Evolutionary conservation across 306 rosid species (phyloP), one percentile per base, ranked within the genome.

Genomic region (Notholithocarpus densiflorus): DNA sequence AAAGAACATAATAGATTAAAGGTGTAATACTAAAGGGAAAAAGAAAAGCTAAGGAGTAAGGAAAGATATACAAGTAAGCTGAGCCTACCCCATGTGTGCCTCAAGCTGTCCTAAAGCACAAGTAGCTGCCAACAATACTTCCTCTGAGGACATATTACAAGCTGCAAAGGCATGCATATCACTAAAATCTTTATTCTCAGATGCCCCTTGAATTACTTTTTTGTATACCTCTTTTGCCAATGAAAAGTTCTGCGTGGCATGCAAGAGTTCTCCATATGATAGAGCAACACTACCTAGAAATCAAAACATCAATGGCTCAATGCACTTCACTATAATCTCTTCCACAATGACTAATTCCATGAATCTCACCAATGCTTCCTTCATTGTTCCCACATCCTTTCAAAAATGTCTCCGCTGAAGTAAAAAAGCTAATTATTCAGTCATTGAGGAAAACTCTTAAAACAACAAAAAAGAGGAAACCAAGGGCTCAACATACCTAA

Each of bases 81-180:
- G 62, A 84, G 60, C 89, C 77, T 87, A 95, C 98, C 99, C 87
- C 81, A 80, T 68, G 40, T 90, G 89, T 70, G 89, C 82, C 79
- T 95, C 99, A 74, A 93, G 91, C 89, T 93, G 99, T 74, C 98
- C 99, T 74, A 89, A 76, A 71, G 90, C 79, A 87, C 96, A 93
- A 76, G 87, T 85, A 68, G 98, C 97, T 7, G 91, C 93, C 80
- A 95, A 48, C 59, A 77, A 54, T 79, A 89, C 85, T 55, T 86
- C 88, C 61, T 85, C 90, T 12, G 78, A 71, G 52, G 87, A 87
- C 94, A 93, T 83, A 85, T 90, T 93, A 87, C 92, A 88, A 80
- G 92, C 97, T 72, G 89, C 96, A 51, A 93, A 80, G 60, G 79
- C 72, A 79, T 77, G 72, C 14, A 79, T 69, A 43, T 74, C 78